These are phyloP conservation scores for Saccharomycopsis guyanensis DNA, from an alignment of 805 yeast genomes.

Conservation along the genomic window DNA sequence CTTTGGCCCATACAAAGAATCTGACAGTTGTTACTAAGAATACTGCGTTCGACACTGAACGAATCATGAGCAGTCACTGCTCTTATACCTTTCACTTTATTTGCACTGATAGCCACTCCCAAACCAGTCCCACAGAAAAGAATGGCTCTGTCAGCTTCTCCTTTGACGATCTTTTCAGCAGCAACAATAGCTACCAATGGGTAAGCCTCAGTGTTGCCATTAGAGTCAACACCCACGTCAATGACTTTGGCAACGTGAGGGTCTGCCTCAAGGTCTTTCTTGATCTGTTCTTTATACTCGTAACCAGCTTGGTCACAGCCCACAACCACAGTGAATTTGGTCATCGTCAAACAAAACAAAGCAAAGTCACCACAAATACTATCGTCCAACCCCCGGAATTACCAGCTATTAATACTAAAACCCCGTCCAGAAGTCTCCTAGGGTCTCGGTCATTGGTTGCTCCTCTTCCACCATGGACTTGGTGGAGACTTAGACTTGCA, in stretches of 20 bases:
- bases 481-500: too few species aligned
- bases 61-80: constrained; percentile 44
- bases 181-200: constrained; percentile 38
- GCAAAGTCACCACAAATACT: too few species aligned
- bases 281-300: constrained; percentile 34
- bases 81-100: constrained; percentile 39
- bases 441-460: too few species aligned
- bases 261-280: constrained; percentile 29
- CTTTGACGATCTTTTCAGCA: constrained; percentile 33
- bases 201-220: constrained; percentile 32
- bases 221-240: constrained; percentile 34
- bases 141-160: constrained; percentile 39
- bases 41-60: constrained; percentile 39
- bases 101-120: constrained; percentile 42
- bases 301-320: constrained; percentile 41
- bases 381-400: too few species aligned
- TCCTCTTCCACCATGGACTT: too few species aligned
- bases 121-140: constrained; percentile 43
- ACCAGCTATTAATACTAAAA: too few species aligned
- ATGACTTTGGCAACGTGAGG: constrained; percentile 28
- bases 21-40: constrained; percentile 37
- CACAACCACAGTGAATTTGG: constrained; percentile 25
- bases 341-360: not conserved
- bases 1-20: constrained; percentile 42
- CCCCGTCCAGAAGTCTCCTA: too few species aligned